phyloP scores from a whole-genome alignment of 23 red algal species.

The Pyropia haitanensis region DNA sequence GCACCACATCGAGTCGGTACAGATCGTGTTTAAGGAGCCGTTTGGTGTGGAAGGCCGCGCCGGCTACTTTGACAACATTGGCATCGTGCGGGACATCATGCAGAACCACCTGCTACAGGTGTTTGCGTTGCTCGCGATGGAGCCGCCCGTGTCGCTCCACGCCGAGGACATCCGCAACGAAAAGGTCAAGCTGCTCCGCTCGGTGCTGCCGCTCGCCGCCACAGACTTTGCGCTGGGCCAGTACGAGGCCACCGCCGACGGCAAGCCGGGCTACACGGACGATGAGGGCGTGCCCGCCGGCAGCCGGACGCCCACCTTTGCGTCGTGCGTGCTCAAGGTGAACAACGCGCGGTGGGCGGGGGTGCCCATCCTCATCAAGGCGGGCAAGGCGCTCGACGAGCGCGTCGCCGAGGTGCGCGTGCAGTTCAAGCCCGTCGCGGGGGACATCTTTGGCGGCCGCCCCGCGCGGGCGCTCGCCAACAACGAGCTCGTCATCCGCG shows the following conservation, averaged over 20 bases:
- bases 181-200: slow-evolving; percentile 87
- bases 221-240: slow-evolving; percentile 81
- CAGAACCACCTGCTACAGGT: slow-evolving; percentile 96
- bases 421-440: slow-evolving; percentile 63
- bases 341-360: slow-evolving; percentile 86
- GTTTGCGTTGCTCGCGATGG: slow-evolving; percentile 86
- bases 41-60: slow-evolving; percentile 90
- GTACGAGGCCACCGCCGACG: slow-evolving; percentile 46
- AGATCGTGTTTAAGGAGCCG: slow-evolving; percentile 87
- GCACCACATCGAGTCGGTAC: slow-evolving; percentile 72
- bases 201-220: slow-evolving; percentile 36
- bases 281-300: slow-evolving; percentile 69
- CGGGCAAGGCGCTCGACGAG: slow-evolving; percentile 91
- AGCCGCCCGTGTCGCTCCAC: slow-evolving; percentile 60
- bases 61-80: slow-evolving; percentile 93
- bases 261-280: slow-evolving; percentile 51
- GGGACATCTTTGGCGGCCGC: slow-evolving; percentile 38
- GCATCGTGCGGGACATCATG: slow-evolving; percentile 98
- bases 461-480: slow-evolving; percentile 13
- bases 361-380: slow-evolving; percentile 86
- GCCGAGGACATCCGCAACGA: slow-evolving; percentile 89
- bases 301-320: slow-evolving; percentile 83
- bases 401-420: slow-evolving; percentile 83
- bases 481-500: slow-evolving; percentile 86
- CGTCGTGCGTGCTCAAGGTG: slow-evolving; percentile 80